Percentiles rank a stretch among this genome's conserved stretches.
These are phyloP conservation scores for Penicillium vulpinum DNA, from an alignment of 2,329 filamentous ascomycete species.

Conservation along the genomic window DNA sequence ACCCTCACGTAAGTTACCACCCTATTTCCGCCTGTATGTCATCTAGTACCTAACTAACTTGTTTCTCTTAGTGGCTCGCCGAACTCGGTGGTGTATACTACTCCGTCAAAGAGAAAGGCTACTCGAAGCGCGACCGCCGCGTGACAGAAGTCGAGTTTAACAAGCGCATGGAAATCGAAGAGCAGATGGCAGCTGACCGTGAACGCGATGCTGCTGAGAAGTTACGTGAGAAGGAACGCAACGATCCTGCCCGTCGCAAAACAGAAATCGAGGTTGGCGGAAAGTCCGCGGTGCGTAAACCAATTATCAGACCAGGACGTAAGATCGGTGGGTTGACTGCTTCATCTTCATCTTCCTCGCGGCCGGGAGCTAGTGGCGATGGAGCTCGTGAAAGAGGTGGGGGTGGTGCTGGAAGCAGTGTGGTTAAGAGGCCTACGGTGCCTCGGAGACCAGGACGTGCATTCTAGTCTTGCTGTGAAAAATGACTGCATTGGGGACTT, in stretches of 20 bases:
- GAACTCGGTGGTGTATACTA: slow-evolving; percentile 97
- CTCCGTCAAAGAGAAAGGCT: slow-evolving; percentile 95
- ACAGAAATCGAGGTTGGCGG: slow-evolving; percentile 39
- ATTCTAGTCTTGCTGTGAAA: slow-evolving; percentile 22
- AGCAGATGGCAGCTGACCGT: slow-evolving; percentile 86
- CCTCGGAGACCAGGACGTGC: slow-evolving; percentile 38
- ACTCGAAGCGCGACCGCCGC: slow-evolving; percentile 79
- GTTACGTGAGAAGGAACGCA: slow-evolving; percentile 39
- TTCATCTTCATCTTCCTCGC: slow-evolving; percentile 27
- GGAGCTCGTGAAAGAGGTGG: slow-evolving; percentile 1
- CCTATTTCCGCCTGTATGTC: not conserved
- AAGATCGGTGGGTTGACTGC: slow-evolving; percentile 33
- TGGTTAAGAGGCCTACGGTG: slow-evolving; percentile 41
- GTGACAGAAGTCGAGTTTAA: slow-evolving; percentile 92
- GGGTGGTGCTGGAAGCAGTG: slow-evolving; percentile 33
- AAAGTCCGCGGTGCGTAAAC: slow-evolving; percentile 36
- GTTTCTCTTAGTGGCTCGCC: slow-evolving; percentile 68
- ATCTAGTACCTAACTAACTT: slow-evolving; percentile 5
- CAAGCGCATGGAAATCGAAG: slow-evolving; percentile 86
- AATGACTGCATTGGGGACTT: not conserved
- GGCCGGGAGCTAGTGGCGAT: slow-evolving; percentile 20
- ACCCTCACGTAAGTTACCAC: slow-evolving; percentile 65
- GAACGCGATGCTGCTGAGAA: slow-evolving; percentile 50
- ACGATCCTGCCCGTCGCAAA: slow-evolving; percentile 35
- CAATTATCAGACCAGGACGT: slow-evolving; percentile 29